Evolutionary conservation across 257 asterid species (phyloP).

Genomic region (Ocimum tenuiflorum): DNA sequence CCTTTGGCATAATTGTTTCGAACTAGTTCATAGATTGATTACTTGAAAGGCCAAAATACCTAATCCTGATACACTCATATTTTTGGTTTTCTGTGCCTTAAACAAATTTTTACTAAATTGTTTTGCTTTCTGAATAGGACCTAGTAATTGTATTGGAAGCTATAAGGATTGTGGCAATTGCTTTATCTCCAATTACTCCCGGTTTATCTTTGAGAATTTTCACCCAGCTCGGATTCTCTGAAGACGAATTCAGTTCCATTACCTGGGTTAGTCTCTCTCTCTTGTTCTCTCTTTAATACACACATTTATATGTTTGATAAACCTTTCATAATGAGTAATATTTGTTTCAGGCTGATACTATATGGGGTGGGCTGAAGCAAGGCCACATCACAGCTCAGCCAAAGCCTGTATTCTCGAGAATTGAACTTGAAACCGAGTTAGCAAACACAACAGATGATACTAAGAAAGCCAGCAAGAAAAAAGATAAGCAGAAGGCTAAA

Average conservation of each 20-base stretch:
- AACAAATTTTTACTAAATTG: background rate
- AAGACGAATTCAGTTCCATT: slow-evolving; percentile 62
- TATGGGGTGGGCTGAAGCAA: slow-evolving; percentile 80
- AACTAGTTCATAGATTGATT: background rate
- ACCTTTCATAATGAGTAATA: slow-evolving; percentile 13
- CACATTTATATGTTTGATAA: background rate
- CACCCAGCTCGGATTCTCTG: slow-evolving; percentile 79
- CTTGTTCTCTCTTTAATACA: slow-evolving; percentile 17
- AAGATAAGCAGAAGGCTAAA: slow-evolving; percentile 35
- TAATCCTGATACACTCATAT: background rate
- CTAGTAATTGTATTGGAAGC: slow-evolving; percentile 70
- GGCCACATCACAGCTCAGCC: slow-evolving; percentile 74
- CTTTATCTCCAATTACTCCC: slow-evolving; percentile 79
- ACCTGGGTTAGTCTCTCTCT: slow-evolving; percentile 56
- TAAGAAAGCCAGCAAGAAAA: slow-evolving; percentile 39
- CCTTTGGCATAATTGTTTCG: background rate
- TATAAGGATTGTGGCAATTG: slow-evolving; percentile 73
- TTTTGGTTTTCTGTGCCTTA: slow-evolving; percentile 1
- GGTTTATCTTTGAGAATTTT: slow-evolving; percentile 58
- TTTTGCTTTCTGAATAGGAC: slow-evolving; percentile 41
- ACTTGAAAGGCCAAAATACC: background rate
- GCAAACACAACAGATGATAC: slow-evolving; percentile 33
- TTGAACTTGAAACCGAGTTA: slow-evolving; percentile 49
- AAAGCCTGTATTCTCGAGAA: slow-evolving; percentile 65
- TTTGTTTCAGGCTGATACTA: slow-evolving; percentile 61